Conservation (phyloP, 768 basidiomycete species). For the Suillus americanus region DNA sequence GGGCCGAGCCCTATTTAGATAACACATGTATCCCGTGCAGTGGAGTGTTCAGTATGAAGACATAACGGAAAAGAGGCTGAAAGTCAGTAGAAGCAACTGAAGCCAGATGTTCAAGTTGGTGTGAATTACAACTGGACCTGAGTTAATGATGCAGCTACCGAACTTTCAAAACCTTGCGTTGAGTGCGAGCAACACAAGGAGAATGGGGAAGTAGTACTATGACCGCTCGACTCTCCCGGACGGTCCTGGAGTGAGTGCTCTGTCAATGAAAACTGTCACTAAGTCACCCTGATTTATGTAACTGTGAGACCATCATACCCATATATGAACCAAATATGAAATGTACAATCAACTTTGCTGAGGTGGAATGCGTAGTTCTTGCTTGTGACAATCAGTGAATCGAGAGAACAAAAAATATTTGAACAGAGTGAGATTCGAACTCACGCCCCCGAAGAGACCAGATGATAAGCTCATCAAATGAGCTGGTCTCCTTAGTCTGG, state of each 20-base stretch:
- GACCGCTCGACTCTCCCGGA: neutral
- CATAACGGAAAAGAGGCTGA: neutral
- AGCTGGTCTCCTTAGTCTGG: conserved; percentile 64
- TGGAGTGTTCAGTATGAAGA: neutral
- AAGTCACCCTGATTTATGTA: neutral
- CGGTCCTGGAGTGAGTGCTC: neutral
- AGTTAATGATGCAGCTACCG: neutral
- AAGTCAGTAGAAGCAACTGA: neutral
- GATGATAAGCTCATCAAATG: conserved; percentile 2
- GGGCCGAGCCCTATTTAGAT: neutral
- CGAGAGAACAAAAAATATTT: conserved; percentile 5
- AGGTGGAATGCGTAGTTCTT: neutral
- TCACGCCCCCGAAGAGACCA: conserved; percentile 12
- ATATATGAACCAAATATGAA: neutral
- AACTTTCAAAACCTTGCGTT: neutral
- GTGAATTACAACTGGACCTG: neutral
- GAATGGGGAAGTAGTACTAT: neutral
- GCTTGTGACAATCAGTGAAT: neutral
- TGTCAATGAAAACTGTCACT: neutral
- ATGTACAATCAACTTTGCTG: neutral
- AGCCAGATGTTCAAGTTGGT: neutral
- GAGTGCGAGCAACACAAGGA: neutral
- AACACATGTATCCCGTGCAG: neutral
- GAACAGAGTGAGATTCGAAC: conserved; percentile 19
- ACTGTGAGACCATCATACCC: neutral